Evolutionary conservation across 2,329 filamentous ascomycete genomes (phyloP).

Genomic region (Cladophialophora carrionii): DNA sequence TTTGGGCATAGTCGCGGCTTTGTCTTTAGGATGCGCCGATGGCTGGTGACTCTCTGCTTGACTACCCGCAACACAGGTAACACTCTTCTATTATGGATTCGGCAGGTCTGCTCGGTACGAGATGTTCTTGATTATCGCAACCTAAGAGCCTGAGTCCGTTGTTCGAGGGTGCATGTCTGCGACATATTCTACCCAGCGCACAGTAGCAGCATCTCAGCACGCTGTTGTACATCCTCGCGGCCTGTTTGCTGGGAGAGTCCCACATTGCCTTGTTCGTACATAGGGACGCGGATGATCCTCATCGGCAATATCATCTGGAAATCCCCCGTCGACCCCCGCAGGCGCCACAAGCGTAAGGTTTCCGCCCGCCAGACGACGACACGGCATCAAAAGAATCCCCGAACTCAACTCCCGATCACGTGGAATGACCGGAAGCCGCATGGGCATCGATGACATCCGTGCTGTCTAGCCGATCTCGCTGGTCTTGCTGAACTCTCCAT

Average conservation of each 20-base stretch:
- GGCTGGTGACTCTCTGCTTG: neutral
- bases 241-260: neutral
- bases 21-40: neutral
- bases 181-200: neutral
- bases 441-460: neutral
- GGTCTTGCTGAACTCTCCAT: slow-evolving; percentile 4
- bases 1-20: slow-evolving; percentile 19
- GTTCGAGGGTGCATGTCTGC: neutral
- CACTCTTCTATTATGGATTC: neutral
- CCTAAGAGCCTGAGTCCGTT: neutral
- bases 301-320: slow-evolving; percentile 12
- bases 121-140: neutral
- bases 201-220: neutral
- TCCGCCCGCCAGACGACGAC: neutral
- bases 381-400: slow-evolving; percentile 29
- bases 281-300: neutral
- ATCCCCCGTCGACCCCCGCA: neutral
- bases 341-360: slow-evolving; percentile 2
- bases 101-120: neutral
- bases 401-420: slow-evolving; percentile 12
- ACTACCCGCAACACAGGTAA: neutral
- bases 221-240: slow-evolving; percentile 7
- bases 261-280: slow-evolving; percentile 1
- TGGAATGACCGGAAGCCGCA: neutral
- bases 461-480: slow-evolving; percentile 7